These are phyloP conservation scores for Teunomyces barrocoloradensis DNA, from an alignment of 805 yeast species.

Conservation along the genomic window DNA sequence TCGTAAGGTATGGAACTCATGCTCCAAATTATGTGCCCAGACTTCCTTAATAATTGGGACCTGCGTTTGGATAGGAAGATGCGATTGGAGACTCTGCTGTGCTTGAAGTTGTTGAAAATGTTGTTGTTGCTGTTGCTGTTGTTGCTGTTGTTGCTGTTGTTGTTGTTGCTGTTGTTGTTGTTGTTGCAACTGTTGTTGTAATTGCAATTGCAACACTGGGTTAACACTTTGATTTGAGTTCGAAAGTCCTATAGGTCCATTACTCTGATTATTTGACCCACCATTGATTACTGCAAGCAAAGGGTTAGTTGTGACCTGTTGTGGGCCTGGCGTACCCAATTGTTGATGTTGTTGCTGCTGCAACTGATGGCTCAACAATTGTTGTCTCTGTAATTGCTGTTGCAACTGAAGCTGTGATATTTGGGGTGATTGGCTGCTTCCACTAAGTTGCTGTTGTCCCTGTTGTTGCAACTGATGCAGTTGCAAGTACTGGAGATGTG, in stretches of 20 bases:
- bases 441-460: slow-evolving; percentile 16
- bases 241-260: slow-evolving; percentile 12
- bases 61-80: slow-evolving; percentile 16
- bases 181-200: slow-evolving; percentile 24
- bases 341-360: slow-evolving; percentile 13
- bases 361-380: slow-evolving; percentile 10
- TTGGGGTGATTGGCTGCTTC: slow-evolving; percentile 32
- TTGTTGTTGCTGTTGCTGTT: slow-evolving; percentile 22
- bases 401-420: slow-evolving; percentile 30
- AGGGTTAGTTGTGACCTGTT: slow-evolving; percentile 27
- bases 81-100: slow-evolving; percentile 15
- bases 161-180: slow-evolving; percentile 14
- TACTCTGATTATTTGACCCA: slow-evolving; percentile 14
- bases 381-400: slow-evolving; percentile 14
- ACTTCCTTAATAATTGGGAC: slow-evolving; percentile 66
- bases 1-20: slow-evolving; percentile 62
- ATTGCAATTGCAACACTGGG: slow-evolving; percentile 32
- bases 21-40: slow-evolving; percentile 67
- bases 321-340: slow-evolving; percentile 15
- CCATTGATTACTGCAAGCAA: slow-evolving; percentile 37
- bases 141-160: slow-evolving; percentile 15
- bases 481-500: slow-evolving; percentile 43
- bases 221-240: slow-evolving; percentile 17
- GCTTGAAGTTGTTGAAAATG: slow-evolving; percentile 16
- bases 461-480: slow-evolving; percentile 27